phyloP scores from a whole-genome alignment of 129 eudicot species.

The Chrysanthemum makinoi region DNA sequence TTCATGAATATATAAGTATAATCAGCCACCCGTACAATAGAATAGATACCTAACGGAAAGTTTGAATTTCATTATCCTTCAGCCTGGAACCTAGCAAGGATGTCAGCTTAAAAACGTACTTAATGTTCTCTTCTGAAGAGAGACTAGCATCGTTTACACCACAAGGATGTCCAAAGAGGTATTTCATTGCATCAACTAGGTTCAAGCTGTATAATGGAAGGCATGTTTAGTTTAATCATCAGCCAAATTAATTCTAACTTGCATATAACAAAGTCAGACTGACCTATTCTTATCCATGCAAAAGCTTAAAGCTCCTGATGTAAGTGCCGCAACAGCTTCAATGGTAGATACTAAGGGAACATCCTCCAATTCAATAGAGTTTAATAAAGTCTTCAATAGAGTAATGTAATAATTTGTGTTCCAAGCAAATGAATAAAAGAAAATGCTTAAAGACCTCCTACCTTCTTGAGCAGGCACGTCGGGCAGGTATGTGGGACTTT shows the following conservation, averaged over 20 bases:
- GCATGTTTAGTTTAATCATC: no score
- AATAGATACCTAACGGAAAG: no score
- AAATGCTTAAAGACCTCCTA: constrained; percentile 1
- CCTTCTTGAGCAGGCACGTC: constrained; percentile 96
- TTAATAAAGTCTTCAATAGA: constrained; percentile 50
- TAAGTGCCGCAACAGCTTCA: constrained; percentile 56
- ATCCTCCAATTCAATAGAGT: constrained; percentile 53
- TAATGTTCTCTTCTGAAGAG: constrained; percentile 44
- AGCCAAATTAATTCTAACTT: no score
- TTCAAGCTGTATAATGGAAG: constrained; percentile 39
- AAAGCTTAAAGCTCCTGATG: constrained; percentile 63
- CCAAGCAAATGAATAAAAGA: not conserved
- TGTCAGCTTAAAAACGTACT: constrained; percentile 47
- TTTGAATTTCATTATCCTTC: not conserved
- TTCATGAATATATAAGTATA: no score
- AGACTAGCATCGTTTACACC: constrained; percentile 28
- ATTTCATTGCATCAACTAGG: constrained; percentile 59
- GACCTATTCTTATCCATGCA: constrained; percentile 49
- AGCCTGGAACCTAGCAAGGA: constrained; percentile 39
- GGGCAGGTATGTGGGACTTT: constrained; percentile 90
- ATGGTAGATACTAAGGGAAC: constrained; percentile 35
- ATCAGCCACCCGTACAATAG: no score
- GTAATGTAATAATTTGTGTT: not conserved
- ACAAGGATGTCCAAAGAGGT: constrained; percentile 60
- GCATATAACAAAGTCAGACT: no score